Percentiles rank a stretch among this genome's conserved stretches.
Evolutionary conservation across 2,329 filamentous ascomycete species (phyloP).

Genomic region (Calycina herbarum): DNA sequence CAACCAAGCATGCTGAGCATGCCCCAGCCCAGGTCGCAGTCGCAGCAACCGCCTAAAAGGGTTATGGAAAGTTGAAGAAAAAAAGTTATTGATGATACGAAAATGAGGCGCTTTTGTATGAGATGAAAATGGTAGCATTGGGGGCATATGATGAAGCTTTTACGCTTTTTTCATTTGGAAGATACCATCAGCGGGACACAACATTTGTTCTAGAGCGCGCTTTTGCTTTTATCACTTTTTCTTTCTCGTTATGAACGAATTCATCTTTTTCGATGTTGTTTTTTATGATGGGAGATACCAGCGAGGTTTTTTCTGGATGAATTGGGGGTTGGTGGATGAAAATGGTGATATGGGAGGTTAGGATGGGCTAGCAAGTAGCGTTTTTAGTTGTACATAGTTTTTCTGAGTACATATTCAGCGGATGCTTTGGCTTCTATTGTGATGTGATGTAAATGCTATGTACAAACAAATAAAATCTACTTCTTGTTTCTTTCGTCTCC

Average conservation of each 20-base stretch:
- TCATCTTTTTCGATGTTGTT: not conserved
- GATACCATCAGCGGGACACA: slow-evolving; percentile 1
- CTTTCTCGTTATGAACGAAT: not conserved
- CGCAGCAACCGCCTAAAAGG: slow-evolving; percentile 20
- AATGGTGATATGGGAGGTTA: not conserved
- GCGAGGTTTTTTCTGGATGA: not conserved
- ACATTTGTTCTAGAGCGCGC: not conserved
- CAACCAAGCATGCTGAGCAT: slow-evolving; percentile 28
- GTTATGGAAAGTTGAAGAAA: not conserved
- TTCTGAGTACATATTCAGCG: slow-evolving; percentile 1
- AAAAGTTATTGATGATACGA: not conserved
- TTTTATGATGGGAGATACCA: slow-evolving; percentile 2
- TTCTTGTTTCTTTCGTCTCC: too few relatives aligned
- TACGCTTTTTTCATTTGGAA: slow-evolving; percentile 1
- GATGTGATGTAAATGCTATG: not conserved
- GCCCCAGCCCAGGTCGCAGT: slow-evolving; percentile 29
- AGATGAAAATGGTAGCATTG: slow-evolving; percentile 5
- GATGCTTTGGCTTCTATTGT: not conserved
- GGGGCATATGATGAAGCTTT: slow-evolving; percentile 2
- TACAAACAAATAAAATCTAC: not conserved
- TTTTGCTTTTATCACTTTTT: not conserved
- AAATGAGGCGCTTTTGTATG: slow-evolving; percentile 4
- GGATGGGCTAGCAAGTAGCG: not conserved
- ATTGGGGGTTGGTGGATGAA: not conserved
- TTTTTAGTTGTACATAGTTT: slow-evolving; percentile 2